A percentile compares a stretch with the other conserved stretches of the same genome.
These are phyloP conservation scores for Coemansia erecta DNA, from an alignment of 192 early-diverging fungal genomes.

Conservation along the genomic window DNA sequence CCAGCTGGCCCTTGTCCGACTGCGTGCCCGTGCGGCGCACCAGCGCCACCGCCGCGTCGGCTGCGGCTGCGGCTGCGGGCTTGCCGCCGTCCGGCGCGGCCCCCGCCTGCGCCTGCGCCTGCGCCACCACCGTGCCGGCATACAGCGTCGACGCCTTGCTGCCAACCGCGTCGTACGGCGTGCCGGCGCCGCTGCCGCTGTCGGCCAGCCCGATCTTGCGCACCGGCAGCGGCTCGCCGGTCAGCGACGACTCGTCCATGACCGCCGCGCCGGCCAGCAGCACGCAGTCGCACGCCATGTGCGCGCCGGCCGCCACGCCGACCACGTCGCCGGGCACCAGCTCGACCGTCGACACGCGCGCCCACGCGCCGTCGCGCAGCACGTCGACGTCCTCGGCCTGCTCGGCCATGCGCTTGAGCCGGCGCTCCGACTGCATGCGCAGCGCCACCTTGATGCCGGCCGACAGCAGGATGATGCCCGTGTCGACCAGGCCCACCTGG, in stretches of 20 bases:
- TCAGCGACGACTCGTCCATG: slow-evolving; percentile 73
- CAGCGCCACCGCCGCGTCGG: slow-evolving; percentile 33
- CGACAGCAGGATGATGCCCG: slow-evolving; percentile 54
- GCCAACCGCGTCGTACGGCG: slow-evolving; percentile 43
- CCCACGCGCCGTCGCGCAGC: slow-evolving; percentile 60
- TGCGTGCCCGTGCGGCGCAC: slow-evolving; percentile 55
- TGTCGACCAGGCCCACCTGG: slow-evolving; percentile 57
- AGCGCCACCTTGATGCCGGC: slow-evolving; percentile 56
- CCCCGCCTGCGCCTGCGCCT: slow-evolving; percentile 59
- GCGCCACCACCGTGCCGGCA: slow-evolving; percentile 62
- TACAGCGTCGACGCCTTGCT: slow-evolving; percentile 61
- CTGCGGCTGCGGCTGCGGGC: slow-evolving; percentile 53
- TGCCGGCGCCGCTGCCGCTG: slow-evolving; percentile 50
- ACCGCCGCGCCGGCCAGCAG: slow-evolving; percentile 67
- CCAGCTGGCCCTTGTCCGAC: slow-evolving; percentile 67
- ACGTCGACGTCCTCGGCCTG: slow-evolving; percentile 52
- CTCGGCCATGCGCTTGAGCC: slow-evolving; percentile 64
- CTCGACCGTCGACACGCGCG: slow-evolving; percentile 46
- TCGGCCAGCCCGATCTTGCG: slow-evolving; percentile 63
- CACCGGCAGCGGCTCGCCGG: slow-evolving; percentile 78
- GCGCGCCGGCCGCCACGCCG: slow-evolving; percentile 51
- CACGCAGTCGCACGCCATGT: slow-evolving; percentile 63
- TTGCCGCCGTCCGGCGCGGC: slow-evolving; percentile 60
- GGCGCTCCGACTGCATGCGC: slow-evolving; percentile 54
- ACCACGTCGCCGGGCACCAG: slow-evolving; percentile 76